Conservation (phyloP, 1,139 yeast species). For the Yamadazyma trypodendri region DNA sequence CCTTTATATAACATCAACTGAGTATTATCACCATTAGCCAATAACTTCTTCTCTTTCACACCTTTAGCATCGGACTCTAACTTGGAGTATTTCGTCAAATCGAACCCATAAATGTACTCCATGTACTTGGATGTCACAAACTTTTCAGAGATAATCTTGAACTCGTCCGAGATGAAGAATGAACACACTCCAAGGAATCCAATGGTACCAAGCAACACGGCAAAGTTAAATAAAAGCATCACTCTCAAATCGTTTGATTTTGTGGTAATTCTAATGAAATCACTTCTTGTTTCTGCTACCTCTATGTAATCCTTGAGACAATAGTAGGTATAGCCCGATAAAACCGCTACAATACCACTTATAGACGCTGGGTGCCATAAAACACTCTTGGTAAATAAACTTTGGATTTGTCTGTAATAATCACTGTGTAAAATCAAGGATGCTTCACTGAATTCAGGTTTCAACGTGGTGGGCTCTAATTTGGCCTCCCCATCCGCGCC, state of each 20-base stretch:
- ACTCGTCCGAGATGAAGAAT: conserved; percentile 42
- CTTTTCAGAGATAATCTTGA: conserved; percentile 43
- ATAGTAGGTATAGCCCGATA: conserved; percentile 23
- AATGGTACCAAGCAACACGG: conserved; percentile 18
- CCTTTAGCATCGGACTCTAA: conserved; percentile 22
- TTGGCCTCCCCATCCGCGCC: conserved; percentile 49
- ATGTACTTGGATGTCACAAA: conserved; percentile 32
- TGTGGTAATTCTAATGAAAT: conserved; percentile 25
- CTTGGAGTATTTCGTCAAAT: conserved; percentile 47
- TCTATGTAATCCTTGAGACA: conserved; percentile 36
- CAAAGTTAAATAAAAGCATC: conserved; percentile 27
- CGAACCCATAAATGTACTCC: conserved; percentile 51
- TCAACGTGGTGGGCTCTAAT: conserved; percentile 42
- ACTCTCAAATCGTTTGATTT: conserved; percentile 26
- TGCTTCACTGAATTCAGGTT: conserved; percentile 59
- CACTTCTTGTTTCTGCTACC: conserved; percentile 35
- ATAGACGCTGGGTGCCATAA: conserved; percentile 49
- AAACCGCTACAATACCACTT: conserved; percentile 19
- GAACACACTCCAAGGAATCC: conserved; percentile 20
- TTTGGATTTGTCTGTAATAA: conserved; percentile 56
- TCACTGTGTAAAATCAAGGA: conserved; percentile 65
- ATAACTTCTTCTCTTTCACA: conserved; percentile 26
- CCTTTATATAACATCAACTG: conserved; percentile 59
- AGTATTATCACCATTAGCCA: conserved; percentile 43
- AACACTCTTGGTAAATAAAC: conserved; percentile 46